Conservation (phyloP, 2,329 filamentous ascomycete species). For the Didymella sp. region DNA sequence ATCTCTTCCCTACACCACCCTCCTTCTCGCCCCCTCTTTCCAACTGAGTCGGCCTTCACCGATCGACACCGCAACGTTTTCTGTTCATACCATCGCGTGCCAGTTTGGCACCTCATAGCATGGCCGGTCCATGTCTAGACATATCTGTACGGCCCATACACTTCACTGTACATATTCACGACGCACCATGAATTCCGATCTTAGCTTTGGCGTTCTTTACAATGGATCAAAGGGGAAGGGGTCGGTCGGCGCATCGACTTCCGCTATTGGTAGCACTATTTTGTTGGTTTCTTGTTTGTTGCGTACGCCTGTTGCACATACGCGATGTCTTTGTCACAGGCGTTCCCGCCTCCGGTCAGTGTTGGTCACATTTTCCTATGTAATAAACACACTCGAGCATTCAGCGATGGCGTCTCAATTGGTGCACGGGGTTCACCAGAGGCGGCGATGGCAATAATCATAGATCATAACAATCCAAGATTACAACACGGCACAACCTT, state of each 20-base stretch:
- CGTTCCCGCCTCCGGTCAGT: not conserved
- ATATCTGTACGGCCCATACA: conserved; percentile 2
- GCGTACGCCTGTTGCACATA: not conserved
- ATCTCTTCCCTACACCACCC: conserved; percentile 46
- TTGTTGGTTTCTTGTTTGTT: not conserved
- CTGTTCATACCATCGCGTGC: not conserved
- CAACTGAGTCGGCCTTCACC: conserved; percentile 4
- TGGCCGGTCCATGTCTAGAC: conserved; percentile 8
- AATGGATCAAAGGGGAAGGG: not conserved
- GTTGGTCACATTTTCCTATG: conserved; percentile 3
- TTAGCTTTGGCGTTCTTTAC: conserved; percentile 2
- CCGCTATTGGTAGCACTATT: not conserved
- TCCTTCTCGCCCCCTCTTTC: conserved; percentile 21
- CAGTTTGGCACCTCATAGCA: not conserved
- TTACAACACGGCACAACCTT: not conserved
- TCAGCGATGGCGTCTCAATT: not conserved
- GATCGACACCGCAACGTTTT: not conserved
- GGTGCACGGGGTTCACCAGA: not conserved
- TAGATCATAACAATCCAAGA: not conserved
- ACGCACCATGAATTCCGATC: conserved; percentile 7
- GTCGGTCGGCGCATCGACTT: not conserved
- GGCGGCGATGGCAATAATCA: not conserved
- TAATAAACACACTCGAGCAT: not conserved
- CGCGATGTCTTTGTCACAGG: conserved; percentile 2
- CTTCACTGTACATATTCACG: conserved; percentile 21